These are phyloP conservation scores for Litchi chinensis DNA, from an alignment of 345 rosid species.

Conservation along the genomic window DNA sequence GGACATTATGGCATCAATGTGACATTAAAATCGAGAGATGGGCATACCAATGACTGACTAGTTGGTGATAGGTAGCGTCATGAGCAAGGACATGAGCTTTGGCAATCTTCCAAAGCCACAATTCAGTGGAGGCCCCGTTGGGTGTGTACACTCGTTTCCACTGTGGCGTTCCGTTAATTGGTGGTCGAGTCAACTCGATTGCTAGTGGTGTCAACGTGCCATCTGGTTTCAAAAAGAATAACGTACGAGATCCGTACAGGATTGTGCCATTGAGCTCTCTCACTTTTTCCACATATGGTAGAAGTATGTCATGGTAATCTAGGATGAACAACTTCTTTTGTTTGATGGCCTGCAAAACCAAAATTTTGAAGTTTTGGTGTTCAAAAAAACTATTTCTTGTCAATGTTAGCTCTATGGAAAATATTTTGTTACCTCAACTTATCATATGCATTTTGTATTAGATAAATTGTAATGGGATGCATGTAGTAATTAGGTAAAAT, in stretches of 20 bases:
- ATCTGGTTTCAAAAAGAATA: constrained; percentile 57
- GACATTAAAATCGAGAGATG: background rate
- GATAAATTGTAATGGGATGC: no score
- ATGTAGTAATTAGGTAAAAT: no score
- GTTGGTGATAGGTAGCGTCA: constrained; percentile 68
- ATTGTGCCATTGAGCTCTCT: constrained; percentile 50
- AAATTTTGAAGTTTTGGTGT: background rate
- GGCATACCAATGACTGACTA: constrained; percentile 66
- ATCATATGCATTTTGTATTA: no score
- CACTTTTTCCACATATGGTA: constrained; percentile 65
- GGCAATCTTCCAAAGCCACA: constrained; percentile 74
- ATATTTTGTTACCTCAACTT: no score
- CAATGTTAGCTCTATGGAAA: no score
- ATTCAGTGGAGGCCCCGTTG: constrained; percentile 42
- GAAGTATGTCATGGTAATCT: constrained; percentile 57
- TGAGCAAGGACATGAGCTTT: constrained; percentile 67
- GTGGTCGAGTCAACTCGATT: constrained; percentile 68
- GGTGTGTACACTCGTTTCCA: constrained; percentile 61
- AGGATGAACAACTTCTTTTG: constrained; percentile 52
- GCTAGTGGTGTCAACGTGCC: constrained; percentile 56
- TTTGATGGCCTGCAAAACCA: constrained; percentile 43
- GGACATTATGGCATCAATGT: no score
- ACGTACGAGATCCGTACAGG: constrained; percentile 62
- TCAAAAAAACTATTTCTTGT: background rate
- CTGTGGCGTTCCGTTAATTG: constrained; percentile 49